Evolutionary conservation across 1,284 basidiomycete genomes (phyloP).

Genomic region (Porphyrellus sp.): DNA sequence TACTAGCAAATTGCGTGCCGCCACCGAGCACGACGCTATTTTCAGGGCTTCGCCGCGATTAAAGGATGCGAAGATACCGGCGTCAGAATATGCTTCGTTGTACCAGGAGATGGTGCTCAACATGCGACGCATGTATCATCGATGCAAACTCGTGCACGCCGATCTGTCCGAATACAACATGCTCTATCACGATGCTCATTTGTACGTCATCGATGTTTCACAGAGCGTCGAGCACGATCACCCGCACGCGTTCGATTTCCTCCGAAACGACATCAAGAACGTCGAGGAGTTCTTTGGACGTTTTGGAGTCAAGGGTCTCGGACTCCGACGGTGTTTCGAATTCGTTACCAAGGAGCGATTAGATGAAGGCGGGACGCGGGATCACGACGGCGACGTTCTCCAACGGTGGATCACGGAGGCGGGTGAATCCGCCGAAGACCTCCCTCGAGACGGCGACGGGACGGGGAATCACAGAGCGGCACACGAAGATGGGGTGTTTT

Average conservation of each 20-base stretch:
- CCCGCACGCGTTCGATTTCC: slow-evolving; percentile 92
- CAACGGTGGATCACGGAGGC: slow-evolving; percentile 50
- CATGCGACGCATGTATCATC: slow-evolving; percentile 84
- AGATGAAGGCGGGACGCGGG: slow-evolving; percentile 33
- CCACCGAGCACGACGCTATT: slow-evolving; percentile 7
- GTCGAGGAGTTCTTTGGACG: slow-evolving; percentile 89
- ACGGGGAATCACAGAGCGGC: slow-evolving; percentile 14
- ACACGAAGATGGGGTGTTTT: slow-evolving; percentile 85
- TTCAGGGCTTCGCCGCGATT: slow-evolving; percentile 86
- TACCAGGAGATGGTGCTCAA: slow-evolving; percentile 83
- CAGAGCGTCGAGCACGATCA: slow-evolving; percentile 99
- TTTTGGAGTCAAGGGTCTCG: slow-evolving; percentile 75
- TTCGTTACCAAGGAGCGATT: slow-evolving; percentile 72
- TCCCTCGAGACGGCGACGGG: slow-evolving; percentile 14
- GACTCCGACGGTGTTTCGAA: slow-evolving; percentile 83
- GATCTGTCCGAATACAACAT: slow-evolving; percentile 99
- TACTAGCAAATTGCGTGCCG: slow-evolving; percentile 5
- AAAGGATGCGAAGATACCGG: slow-evolving; percentile 79
- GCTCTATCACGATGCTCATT: slow-evolving; percentile 76
- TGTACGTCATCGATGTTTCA: slow-evolving; percentile 97
- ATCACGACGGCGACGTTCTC: slow-evolving; percentile 45
- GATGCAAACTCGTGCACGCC: slow-evolving; percentile 94
- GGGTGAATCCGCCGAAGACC: slow-evolving; percentile 22
- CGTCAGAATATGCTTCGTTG: slow-evolving; percentile 53
- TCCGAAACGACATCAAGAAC: slow-evolving; percentile 90